Percentiles rank a stretch among this genome's conserved stretches.
Evolutionary conservation across 2,329 filamentous ascomycete genomes (phyloP).

Genomic region (Diplocarpon mali): DNA sequence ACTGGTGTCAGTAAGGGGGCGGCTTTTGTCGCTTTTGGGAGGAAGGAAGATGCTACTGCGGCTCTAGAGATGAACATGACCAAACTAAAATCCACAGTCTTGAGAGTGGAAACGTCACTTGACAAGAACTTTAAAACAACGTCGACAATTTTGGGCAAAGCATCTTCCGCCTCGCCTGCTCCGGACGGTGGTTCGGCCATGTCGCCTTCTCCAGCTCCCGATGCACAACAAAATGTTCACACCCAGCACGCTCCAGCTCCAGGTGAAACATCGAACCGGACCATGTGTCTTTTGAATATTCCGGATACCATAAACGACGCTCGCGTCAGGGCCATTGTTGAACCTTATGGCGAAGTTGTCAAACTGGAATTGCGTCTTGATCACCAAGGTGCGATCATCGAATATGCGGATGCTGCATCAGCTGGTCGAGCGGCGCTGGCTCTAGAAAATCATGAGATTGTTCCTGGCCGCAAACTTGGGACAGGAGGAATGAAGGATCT

Average conservation of each 20-base stretch:
- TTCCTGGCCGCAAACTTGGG: slow-evolving; percentile 38
- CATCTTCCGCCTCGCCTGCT: slow-evolving; percentile 26
- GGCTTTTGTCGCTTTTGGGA: slow-evolving; percentile 68
- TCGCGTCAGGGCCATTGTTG: slow-evolving; percentile 62
- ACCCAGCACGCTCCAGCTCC: slow-evolving; percentile 30
- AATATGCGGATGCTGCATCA: slow-evolving; percentile 55
- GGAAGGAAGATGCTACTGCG: slow-evolving; percentile 57
- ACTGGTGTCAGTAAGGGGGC: slow-evolving; percentile 64
- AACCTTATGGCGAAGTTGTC: slow-evolving; percentile 57
- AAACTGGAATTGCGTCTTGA: slow-evolving; percentile 72
- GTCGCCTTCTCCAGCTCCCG: slow-evolving; percentile 22
- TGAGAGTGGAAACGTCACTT: slow-evolving; percentile 53
- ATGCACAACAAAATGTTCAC: slow-evolving; percentile 16
- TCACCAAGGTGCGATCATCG: slow-evolving; percentile 76
- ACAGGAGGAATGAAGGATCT: slow-evolving; percentile 45
- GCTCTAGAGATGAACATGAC: slow-evolving; percentile 59
- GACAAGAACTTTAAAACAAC: slow-evolving; percentile 45
- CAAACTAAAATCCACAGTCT: slow-evolving; percentile 54
- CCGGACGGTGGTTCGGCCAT: slow-evolving; percentile 27
- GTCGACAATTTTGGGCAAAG: slow-evolving; percentile 32
- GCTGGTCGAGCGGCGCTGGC: slow-evolving; percentile 61
- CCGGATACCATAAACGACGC: slow-evolving; percentile 89
- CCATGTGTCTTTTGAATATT: slow-evolving; percentile 71
- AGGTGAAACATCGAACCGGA: slow-evolving; percentile 50
- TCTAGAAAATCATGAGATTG: slow-evolving; percentile 45